These are phyloP conservation scores for Murraya koenigii DNA, from an alignment of 345 rosid species.

Conservation along the genomic window DNA sequence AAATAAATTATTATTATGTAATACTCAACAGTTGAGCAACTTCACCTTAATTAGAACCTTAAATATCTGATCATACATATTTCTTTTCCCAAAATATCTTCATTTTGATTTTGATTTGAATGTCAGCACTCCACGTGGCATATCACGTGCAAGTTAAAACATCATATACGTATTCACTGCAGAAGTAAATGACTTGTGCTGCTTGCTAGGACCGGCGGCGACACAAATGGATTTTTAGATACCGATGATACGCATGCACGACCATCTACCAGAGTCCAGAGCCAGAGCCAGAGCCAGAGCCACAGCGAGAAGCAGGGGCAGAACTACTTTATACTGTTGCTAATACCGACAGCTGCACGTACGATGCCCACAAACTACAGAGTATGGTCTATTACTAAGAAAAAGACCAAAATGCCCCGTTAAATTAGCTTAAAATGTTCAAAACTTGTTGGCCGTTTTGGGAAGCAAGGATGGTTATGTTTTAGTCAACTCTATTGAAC, in stretches of 20 bases:
- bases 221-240: not conserved
- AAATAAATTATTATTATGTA: too few relatives aligned
- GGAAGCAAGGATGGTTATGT: not conserved
- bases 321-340: not conserved
- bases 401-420: not conserved
- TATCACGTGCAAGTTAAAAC: not conserved
- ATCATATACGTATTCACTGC: not conserved
- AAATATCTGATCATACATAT: too few relatives aligned
- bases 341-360: not conserved
- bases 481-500: not conserved
- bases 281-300: not conserved
- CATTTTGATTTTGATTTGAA: too few relatives aligned
- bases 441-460: not conserved
- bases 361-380: not conserved
- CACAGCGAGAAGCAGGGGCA: too few relatives aligned
- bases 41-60: too few relatives aligned
- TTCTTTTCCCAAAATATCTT: too few relatives aligned
- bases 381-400: not conserved
- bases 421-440: not conserved
- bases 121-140: not conserved
- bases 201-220: not conserved
- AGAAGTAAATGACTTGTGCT: not conserved
- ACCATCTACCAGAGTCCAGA: not conserved
- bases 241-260: slow-evolving; percentile 2
- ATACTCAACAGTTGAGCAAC: too few relatives aligned